Base-by-base conservation (phyloP, 148 eudicot genomes). In the Selenicereus undatus region DNA sequence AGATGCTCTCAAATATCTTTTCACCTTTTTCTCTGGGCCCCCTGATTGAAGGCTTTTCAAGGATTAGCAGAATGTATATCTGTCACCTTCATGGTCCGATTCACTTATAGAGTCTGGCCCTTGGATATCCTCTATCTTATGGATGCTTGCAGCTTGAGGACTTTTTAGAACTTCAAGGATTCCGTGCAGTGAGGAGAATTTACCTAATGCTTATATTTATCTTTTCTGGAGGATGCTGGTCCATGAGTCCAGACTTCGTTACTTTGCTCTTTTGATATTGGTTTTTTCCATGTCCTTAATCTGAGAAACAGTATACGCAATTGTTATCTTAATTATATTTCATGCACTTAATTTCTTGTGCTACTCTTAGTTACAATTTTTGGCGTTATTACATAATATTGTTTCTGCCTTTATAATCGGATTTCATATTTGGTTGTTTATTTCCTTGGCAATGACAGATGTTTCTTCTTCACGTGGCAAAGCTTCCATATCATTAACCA, bases 1-100 rank as follows among this genome's bases (percentile, higher is more conserved):
- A 26, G 82, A 45, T 69, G 27, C 20, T 60, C 80, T 80, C 20
- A n/a, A 27, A 65, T 66, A 22, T 45, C 17, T 73, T 22, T 45
- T 43, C n/a, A 27, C 76, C 30, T 22, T 13, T 13, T n/a, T n/a
- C 13, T 22, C 35, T 66, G 71, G 71, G 71, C 22, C 71, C 22
- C 71, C 35, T 66, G 17, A 14, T 27, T 66, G 70, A 26, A 27
- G 71, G 11, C 9, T 66, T 66, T 66, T 66, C 35, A 3, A 1
- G 30, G 30, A 27, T 11, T 21, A n/a, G 68, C 29, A 0, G 11
- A 66, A 66, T 66, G 14, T 66, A 66, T 27, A 12, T 27, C 62
- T 20, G 18, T 4, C 0, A 11, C 35, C 18, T 66, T 66, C 32
- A 66, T 27, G 35, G 26, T 66, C 13, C 71, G 3, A n/a, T 66